Percentiles rank a stretch among this genome's conserved stretches.
phyloP scores from a whole-genome alignment of 2,329 filamentous ascomycete genomes.

The Trichoderma afroharzianum region DNA sequence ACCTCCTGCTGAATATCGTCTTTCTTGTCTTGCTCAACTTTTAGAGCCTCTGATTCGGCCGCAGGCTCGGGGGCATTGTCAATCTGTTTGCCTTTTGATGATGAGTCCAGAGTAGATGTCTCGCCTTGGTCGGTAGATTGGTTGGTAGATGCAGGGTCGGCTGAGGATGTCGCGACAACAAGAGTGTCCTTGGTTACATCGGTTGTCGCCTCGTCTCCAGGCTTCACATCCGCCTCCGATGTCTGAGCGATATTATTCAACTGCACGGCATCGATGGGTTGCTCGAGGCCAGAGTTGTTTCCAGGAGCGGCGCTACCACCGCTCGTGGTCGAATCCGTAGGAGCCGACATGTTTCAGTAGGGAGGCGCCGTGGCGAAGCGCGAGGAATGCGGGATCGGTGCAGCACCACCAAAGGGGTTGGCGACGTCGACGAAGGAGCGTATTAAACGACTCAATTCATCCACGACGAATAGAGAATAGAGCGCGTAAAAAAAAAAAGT shows the following conservation, averaged over 20 bases:
- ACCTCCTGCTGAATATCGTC: neutral
- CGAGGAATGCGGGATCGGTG: constrained; percentile 23
- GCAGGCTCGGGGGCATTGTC: constrained; percentile 23
- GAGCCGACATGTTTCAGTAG: constrained; percentile 29
- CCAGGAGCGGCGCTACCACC: constrained; percentile 28
- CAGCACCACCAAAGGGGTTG: constrained; percentile 25
- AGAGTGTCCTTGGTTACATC: constrained; percentile 11
- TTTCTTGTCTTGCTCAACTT: constrained; percentile 11
- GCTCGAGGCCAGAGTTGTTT: constrained; percentile 31
- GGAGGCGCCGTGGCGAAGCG: constrained; percentile 18
- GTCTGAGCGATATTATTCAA: constrained; percentile 34
- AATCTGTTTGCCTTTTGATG: constrained; percentile 35
- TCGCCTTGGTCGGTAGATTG: constrained; percentile 24
- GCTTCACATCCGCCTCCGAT: neutral
- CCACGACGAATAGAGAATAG: neutral
- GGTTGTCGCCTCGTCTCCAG: neutral
- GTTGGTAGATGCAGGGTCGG: constrained; percentile 23
- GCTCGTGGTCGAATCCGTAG: constrained; percentile 32
- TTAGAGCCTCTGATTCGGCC: constrained; percentile 22
- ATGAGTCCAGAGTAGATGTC: constrained; percentile 22
- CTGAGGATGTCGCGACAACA: constrained; percentile 21
- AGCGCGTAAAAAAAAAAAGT: neutral
- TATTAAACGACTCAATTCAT: constrained; percentile 14
- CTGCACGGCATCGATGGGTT: constrained; percentile 36
- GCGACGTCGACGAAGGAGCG: constrained; percentile 3